Conservation (phyloP, 768 basidiomycete species). For the Tulasnella sp. region DNA sequence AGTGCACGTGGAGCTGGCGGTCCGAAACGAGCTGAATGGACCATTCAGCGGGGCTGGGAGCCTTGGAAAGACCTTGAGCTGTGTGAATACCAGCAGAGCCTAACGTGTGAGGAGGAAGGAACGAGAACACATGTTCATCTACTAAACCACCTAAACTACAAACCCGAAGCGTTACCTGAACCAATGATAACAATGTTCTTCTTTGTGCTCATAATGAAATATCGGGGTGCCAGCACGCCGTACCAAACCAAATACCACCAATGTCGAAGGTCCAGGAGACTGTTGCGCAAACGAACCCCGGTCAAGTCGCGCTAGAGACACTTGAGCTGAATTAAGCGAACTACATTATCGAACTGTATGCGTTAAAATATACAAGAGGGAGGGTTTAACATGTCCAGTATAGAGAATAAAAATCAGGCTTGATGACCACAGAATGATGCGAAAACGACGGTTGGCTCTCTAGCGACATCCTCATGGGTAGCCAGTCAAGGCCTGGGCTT, state of each 20-base stretch:
- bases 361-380: too few species aligned
- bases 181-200: slow-evolving; percentile 25
- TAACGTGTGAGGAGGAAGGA: background rate
- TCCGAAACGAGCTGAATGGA: slow-evolving; percentile 30
- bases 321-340: too few species aligned
- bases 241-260: too few species aligned
- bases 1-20: slow-evolving; percentile 30
- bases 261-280: too few species aligned
- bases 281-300: too few species aligned
- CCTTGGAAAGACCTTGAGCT: slow-evolving; percentile 29
- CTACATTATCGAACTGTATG: too few species aligned
- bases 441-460: background rate
- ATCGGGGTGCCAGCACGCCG: background rate
- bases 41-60: slow-evolving; percentile 19
- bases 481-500: background rate
- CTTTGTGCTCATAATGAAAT: background rate
- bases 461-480: background rate
- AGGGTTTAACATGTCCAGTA: too few species aligned
- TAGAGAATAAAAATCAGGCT: too few species aligned
- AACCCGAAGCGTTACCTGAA: background rate
- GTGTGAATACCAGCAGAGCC: slow-evolving; percentile 31
- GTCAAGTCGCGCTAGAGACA: too few species aligned
- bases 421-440: background rate
- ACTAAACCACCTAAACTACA: too few species aligned
- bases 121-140: background rate